Evolutionary conservation across 73 alveolate genomes (phyloP), one percentile per base, ranked within the genome.

Genomic region (Paramecium primaurelia): DNA sequence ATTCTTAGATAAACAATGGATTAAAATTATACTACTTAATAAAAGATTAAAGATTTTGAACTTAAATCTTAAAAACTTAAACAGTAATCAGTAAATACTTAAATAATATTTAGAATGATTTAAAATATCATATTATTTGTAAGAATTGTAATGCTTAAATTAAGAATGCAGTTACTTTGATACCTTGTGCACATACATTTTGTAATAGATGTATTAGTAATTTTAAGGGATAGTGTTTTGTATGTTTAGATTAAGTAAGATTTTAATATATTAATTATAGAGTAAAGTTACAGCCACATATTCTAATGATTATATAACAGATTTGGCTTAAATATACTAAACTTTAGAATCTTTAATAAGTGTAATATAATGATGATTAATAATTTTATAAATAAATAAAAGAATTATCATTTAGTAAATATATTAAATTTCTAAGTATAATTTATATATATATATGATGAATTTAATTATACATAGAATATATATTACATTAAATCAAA

Each of bases 171-270:
- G 47, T 64, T 32, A 64, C 84, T 14, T 32, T 64, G 47, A 64
- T 64, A 28, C 84, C 84, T 8, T 64, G 84, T 64, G 84, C 84
- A 10, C 84, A 64, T 64, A 32, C 84, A 32, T 64, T 64, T 64
- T 64, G 84, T 14, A 64, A 20, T 32, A 64, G 30, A 64, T 64
- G 84, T 10, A 64, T 64, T 28, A 26, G 32, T 14, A 34, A 34
- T n/a, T 64, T 32, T 28, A 32, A 32, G 49, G 84, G 84, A 64
- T 8, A 64, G 28, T 64, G 84, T 64, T 64, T 64, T 28, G 47
- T 64, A 2, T 64, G 84, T 64, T 32, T 32, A 64, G 84, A 64
- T 64, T 32, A 64, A 14, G 84, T 64, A 11, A 3, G 2, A 34
- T 64, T 64, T 0, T 28, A 28, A 18, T 54, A 9, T 11, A 4